A percentile compares a stretch with the other conserved stretches of the same genome.
Evolutionary conservation across 1,139 yeast genomes (phyloP).

Genomic region (Kurtzmaniella natalensis): DNA sequence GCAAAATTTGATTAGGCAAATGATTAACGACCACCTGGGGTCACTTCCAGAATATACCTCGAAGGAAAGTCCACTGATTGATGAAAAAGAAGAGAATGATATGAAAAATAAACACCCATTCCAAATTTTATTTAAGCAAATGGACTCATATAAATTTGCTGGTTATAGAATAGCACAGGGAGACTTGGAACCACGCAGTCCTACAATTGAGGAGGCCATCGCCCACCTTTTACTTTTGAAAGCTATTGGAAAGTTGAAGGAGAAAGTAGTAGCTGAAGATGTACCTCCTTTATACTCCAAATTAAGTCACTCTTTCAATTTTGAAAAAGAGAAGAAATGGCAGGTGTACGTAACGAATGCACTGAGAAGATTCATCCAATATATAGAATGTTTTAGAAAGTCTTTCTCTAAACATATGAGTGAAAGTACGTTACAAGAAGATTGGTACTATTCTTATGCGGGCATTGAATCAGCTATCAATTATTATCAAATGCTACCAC

Average conservation of each 20-base stretch:
- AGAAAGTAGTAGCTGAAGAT: slow-evolving; percentile 7
- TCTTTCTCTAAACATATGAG: background rate
- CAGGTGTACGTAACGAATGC: slow-evolving; percentile 1
- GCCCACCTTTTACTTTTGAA: slow-evolving; percentile 29
- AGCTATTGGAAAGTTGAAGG: slow-evolving; percentile 22
- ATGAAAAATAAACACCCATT: background rate
- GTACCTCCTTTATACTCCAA: background rate
- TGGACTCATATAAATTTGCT: background rate
- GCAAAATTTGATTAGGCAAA: too few relatives aligned
- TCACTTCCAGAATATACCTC: too few relatives aligned
- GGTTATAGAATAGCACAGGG: background rate
- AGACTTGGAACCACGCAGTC: background rate
- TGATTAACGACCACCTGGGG: background rate
- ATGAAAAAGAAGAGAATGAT: background rate
- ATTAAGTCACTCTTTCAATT: slow-evolving; percentile 7
- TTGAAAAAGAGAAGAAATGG: slow-evolving; percentile 8
- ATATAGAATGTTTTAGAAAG: background rate
- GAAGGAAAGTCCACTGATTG: too few relatives aligned
- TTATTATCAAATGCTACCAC: slow-evolving; percentile 22
- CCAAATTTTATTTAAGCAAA: background rate
- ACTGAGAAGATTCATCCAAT: background rate
- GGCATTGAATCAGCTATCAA: too few relatives aligned
- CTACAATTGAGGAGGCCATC: slow-evolving; percentile 17
- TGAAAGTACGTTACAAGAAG: background rate
- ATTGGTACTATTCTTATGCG: background rate